Evolutionary conservation across 257 asterid genomes (phyloP).

Genomic region (Solanum ossicruentum): DNA sequence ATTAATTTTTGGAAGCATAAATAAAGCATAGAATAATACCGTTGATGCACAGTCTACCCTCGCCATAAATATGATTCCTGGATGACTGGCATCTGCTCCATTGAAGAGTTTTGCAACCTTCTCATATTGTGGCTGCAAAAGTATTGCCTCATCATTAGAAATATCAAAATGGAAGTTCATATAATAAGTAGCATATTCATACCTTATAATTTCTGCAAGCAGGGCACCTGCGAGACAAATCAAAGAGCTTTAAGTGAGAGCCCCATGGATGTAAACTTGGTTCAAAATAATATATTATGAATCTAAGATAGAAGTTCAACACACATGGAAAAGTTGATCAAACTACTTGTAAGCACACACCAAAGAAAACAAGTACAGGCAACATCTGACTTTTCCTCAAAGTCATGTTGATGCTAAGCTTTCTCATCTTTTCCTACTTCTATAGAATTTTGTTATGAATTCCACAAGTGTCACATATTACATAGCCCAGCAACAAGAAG

Average conservation of each 20-base stretch:
- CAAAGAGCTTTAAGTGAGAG: constrained; percentile 5
- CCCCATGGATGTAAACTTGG: background rate
- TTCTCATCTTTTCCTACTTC: background rate
- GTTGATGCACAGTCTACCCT: constrained; percentile 7
- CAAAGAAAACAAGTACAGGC: background rate
- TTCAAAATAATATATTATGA: background rate
- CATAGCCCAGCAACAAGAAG: background rate
- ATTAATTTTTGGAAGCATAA: background rate
- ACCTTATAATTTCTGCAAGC: constrained; percentile 99
- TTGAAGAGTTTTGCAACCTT: constrained; percentile 11
- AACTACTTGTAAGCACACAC: background rate
- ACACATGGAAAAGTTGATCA: background rate
- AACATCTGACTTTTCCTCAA: background rate
- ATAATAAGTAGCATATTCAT: background rate
- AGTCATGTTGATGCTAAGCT: background rate
- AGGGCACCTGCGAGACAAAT: constrained; percentile 71
- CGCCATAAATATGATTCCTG: constrained; percentile 4
- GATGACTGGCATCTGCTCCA: constrained; percentile 11
- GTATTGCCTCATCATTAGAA: constrained; percentile 9
- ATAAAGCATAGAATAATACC: background rate
- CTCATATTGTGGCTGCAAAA: constrained; percentile 12
- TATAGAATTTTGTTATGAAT: background rate
- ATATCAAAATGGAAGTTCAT: background rate
- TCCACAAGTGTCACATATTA: background rate
- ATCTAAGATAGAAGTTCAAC: background rate